Evolutionary conservation across 2,329 filamentous ascomycete genomes (phyloP).

Genomic region (Beauveria sp.): DNA sequence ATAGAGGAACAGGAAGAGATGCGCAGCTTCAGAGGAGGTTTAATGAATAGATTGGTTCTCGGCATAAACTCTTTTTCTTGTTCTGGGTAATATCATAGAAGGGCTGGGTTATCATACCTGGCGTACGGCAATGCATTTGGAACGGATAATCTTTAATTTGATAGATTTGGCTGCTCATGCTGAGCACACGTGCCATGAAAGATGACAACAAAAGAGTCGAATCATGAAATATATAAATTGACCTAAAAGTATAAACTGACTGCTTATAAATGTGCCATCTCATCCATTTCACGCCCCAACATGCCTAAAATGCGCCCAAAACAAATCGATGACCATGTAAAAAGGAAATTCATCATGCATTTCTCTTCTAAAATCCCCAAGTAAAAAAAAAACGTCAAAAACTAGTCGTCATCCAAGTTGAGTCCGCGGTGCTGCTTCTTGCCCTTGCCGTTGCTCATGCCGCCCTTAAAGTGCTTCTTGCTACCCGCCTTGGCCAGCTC

Average conservation of each 20-base stretch:
- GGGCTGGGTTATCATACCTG: background rate
- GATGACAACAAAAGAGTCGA: background rate
- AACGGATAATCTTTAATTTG: background rate
- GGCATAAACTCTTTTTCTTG: background rate
- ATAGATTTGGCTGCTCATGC: background rate
- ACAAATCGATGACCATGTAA: background rate
- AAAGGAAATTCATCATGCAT: background rate
- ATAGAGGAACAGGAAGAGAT: background rate
- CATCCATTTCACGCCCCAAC: background rate
- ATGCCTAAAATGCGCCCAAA: background rate
- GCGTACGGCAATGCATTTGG: background rate
- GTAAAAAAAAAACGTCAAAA: background rate
- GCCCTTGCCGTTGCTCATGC: conserved; percentile 51
- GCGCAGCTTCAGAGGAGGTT: no score
- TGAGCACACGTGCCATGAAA: background rate
- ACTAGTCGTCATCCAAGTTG: conserved; percentile 11
- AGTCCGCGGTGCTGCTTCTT: conserved; percentile 31
- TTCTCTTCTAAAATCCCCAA: background rate
- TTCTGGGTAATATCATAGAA: background rate
- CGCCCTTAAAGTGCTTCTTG: conserved; percentile 95
- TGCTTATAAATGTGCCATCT: background rate
- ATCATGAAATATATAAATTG: background rate
- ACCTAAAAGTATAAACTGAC: background rate
- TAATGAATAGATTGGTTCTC: background rate
- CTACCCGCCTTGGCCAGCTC: conserved; percentile 58